These are phyloP conservation scores for Ophiocordyceps camponoti-saundersi DNA, from an alignment of 2,329 filamentous ascomycete genomes.

Conservation along the genomic window DNA sequence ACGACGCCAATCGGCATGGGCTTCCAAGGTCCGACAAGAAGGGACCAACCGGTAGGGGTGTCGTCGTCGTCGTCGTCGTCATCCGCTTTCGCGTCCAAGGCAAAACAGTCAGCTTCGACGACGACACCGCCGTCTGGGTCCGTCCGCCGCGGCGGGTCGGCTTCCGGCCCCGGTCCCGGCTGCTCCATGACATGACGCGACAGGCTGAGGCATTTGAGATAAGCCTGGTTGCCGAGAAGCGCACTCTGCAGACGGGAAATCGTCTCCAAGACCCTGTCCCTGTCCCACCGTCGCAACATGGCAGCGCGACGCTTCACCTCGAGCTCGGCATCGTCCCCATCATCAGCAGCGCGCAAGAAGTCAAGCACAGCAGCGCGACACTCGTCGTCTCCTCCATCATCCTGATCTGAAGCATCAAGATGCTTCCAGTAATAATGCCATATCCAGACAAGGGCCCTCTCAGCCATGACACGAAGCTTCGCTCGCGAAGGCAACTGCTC, in stretches of 20 bases:
- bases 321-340: slow-evolving; percentile 13
- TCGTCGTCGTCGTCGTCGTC: slow-evolving; percentile 3
- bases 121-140: background rate
- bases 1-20: slow-evolving; percentile 39
- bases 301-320: slow-evolving; percentile 8
- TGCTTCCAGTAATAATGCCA: slow-evolving; percentile 76
- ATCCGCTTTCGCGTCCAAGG: background rate
- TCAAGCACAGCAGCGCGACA: slow-evolving; percentile 19
- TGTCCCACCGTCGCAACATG: slow-evolving; percentile 18
- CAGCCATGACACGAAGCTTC: slow-evolving; percentile 52
- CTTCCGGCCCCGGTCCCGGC: background rate
- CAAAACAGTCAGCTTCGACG: background rate
- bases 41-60: slow-evolving; percentile 23
- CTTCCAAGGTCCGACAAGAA: slow-evolving; percentile 34
- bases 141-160: background rate
- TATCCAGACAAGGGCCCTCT: slow-evolving; percentile 64
- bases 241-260: slow-evolving; percentile 21
- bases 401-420: slow-evolving; percentile 9
- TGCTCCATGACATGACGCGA: slow-evolving; percentile 18
- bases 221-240: slow-evolving; percentile 23
- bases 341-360: slow-evolving; percentile 13
- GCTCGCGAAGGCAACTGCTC: slow-evolving; percentile 66
- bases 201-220: slow-evolving; percentile 27
- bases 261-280: slow-evolving; percentile 16
- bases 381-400: background rate